Conservation (phyloP, 768 basidiomycete species). For the Hemileccinum rubropunctum region DNA sequence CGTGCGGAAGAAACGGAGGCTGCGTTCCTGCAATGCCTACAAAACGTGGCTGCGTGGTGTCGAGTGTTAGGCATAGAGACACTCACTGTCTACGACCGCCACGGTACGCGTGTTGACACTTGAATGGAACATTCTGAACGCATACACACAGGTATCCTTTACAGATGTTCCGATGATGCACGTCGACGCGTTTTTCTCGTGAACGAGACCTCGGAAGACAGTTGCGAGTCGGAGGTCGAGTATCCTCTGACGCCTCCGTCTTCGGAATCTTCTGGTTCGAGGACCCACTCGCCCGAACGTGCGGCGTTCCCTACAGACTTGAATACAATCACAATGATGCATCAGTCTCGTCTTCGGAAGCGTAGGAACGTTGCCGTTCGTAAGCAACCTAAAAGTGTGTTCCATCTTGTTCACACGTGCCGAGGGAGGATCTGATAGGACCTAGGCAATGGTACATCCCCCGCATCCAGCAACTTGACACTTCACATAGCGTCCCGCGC, state of each 20-base stretch:
- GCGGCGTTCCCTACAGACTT: constrained; percentile 8
- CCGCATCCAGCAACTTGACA: constrained; percentile 33
- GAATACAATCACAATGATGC: constrained; percentile 18
- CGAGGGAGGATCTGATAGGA: constrained; percentile 8
- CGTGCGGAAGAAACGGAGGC: constrained; percentile 36
- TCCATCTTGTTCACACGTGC: background rate
- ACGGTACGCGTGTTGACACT: constrained; percentile 47
- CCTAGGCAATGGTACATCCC: constrained; percentile 9
- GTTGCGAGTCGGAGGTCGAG: constrained; percentile 54
- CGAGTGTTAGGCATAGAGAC: constrained; percentile 54
- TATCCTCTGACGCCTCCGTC: constrained; percentile 78
- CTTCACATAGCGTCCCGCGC: constrained; percentile 56
- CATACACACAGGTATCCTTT: constrained; percentile 38
- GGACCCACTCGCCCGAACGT: constrained; percentile 55
- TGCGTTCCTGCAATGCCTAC: constrained; percentile 51
- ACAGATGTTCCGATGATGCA: constrained; percentile 40
- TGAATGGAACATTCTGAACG: constrained; percentile 3
- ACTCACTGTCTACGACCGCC: constrained; percentile 70
- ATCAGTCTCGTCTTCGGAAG: constrained; percentile 14
- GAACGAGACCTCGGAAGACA: constrained; percentile 28
- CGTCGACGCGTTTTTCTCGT: constrained; percentile 35
- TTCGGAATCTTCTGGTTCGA: constrained; percentile 68
- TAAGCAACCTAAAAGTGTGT: constrained; percentile 23
- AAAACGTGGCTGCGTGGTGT: constrained; percentile 60
- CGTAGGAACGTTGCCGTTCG: constrained; percentile 28